Evolutionary conservation across 225 moss, liverwort and hornwort genomes (phyloP).

Genomic region (Sphagnum contortum): DNA sequence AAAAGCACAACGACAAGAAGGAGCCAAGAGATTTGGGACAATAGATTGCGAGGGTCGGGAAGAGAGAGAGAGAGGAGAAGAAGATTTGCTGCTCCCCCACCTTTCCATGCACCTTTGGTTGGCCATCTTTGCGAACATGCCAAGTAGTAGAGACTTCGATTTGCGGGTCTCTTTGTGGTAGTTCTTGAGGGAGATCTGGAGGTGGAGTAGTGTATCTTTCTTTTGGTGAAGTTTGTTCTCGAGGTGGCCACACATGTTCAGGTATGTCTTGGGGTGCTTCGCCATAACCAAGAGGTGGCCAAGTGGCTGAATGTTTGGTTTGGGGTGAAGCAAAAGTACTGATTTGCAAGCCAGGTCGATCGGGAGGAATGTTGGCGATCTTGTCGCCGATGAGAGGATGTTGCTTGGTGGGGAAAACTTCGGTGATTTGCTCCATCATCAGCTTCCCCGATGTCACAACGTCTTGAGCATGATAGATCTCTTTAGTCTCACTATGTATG

Average conservation of each 20-base stretch:
- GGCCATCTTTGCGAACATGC: slow-evolving; percentile 85
- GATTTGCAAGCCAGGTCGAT: background rate
- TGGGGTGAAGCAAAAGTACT: slow-evolving; percentile 16
- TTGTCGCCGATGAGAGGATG: no score
- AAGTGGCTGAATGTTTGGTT: slow-evolving; percentile 23
- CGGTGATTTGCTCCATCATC: slow-evolving; percentile 36
- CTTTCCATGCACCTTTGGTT: slow-evolving; percentile 83
- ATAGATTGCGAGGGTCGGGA: no score
- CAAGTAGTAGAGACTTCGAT: slow-evolving; percentile 42
- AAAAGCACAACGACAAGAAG: no score
- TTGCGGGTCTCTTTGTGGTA: background rate
- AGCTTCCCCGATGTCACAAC: slow-evolving; percentile 34
- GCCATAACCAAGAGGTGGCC: slow-evolving; percentile 15
- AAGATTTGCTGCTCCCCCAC: slow-evolving; percentile 13
- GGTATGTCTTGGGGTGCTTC: slow-evolving; percentile 2
- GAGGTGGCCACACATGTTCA: slow-evolving; percentile 15
- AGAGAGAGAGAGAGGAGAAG: no score
- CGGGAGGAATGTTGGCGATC: no score
- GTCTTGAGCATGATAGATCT: slow-evolving; percentile 18
- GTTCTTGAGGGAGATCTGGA: background rate
- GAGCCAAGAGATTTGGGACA: no score
- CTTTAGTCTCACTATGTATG: slow-evolving; percentile 48
- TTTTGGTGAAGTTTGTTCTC: background rate
- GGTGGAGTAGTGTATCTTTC: background rate
- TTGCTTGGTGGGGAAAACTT: slow-evolving; percentile 15